Base-by-base conservation (phyloP, 2,329 filamentous ascomycete genomes). In the Beauveria rudraprayagi region DNA sequence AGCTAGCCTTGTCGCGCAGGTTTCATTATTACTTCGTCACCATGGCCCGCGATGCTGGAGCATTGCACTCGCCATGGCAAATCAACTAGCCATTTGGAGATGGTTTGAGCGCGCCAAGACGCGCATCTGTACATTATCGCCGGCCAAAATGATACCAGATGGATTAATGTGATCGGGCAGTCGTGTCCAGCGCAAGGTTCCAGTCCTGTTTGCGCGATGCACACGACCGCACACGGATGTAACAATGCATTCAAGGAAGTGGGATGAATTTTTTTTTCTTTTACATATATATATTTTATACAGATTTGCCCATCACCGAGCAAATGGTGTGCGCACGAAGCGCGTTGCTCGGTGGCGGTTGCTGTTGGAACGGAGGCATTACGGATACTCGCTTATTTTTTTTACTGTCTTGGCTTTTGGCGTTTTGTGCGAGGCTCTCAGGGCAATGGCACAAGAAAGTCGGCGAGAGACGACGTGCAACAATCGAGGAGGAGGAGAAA, bases 111-210 rank as follows among this genome's bases (percentile, higher is more conserved):
- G 56, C 47, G 47, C 46, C 34, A 16, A 59, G 37, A 52, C 56
- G 56, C 56, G 56, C 56, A 26, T 22, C 47, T 60, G 57, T 60
- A 60, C 50, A 60, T 47, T 60, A 60, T 54, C 46, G 50, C 50
- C 57, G 30, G 28, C n/a, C 41, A 40, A 41, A 26, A 52, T 54
- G 48, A 60, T 54, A 60, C 40, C 41, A 50, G 48, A 37, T 24
- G 47, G 48, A 50, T 30, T 52, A 50, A 60, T 52, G 56, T 34
- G 46, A 19, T 60, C 24, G 37, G 40, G 41, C 50, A 41, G 57
- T 22, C 40, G 57, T 54, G 40, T 41, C 24, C 24, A 34, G 46
- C 37, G 46, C 37, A 50, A 28, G 57, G 57, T 60, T 60, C 57
- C 57, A 60, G 57, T 60, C 57, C 57, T 54, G 57, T 54, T 47